Base-by-base conservation (phyloP, 2,329 filamentous ascomycete genomes). In the Fusarium paranaense region DNA sequence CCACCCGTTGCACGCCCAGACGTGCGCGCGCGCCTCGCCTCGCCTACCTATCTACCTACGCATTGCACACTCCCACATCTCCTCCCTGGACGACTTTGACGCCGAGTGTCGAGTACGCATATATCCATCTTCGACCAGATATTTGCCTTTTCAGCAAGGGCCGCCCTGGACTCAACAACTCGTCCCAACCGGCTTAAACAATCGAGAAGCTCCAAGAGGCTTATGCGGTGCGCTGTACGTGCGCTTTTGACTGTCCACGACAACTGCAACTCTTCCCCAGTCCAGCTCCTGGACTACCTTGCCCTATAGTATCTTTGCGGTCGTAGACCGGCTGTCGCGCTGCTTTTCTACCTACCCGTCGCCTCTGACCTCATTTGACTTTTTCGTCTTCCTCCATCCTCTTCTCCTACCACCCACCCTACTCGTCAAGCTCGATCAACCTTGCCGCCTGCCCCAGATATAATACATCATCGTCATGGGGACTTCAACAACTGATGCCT, bases 391-490 rank as follows among this genome's bases (percentile, higher is more conserved):
- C 71, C 62, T 79, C 73, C 69, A 72, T 75, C 75, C 61, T 78
- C 54, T 71, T 72, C 75, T 76, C 65, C 76, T 77, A 64, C 70
- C 76, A 73, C 74, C 75, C 76, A 77, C 77, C 76, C 76, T 80
- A 74, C 78, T 75, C 79, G 77, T 77, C 76, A 71, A 74, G 73
- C 70, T 65, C 62, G 61, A 69, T 75, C 72, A 78, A 76, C 72
- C 72, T 78, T 78, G 68, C 73, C 73, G 71, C 72, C 76, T 71
- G 74, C 76, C 70, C 78, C 76, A 78, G 76, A 79, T 81, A 82
- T 82, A 83, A 82, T 85, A 85, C 81, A 85, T 83, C 82, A 84
- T 87, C 82, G 82, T 84, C 85, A 85, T 84, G 86, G 86, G 82
- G 79, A 84, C 83, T 82, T 83, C 86, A 75, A 80, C 84, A 76